A percentile compares a stretch with the other conserved stretches of the same genome.
Evolutionary conservation across 2,329 filamentous ascomycete species (phyloP).

Genomic region (Aspergillus thermomutatus): DNA sequence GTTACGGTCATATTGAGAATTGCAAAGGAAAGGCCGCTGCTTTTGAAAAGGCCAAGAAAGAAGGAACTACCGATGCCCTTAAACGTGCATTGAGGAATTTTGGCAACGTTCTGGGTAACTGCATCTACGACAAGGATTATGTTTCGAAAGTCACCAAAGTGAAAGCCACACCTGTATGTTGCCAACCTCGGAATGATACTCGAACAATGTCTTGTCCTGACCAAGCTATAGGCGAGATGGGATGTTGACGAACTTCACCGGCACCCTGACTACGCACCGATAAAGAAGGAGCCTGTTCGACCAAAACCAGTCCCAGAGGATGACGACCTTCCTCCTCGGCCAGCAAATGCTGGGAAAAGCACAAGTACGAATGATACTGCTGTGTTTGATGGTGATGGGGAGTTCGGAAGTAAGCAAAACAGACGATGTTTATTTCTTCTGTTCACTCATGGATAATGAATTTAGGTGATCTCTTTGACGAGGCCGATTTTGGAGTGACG

Average conservation of each 20-base stretch:
- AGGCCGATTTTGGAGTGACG: constrained; percentile 69
- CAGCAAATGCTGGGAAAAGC: constrained; percentile 22
- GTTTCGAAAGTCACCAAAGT: constrained; percentile 85
- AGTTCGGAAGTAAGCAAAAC: constrained; percentile 40
- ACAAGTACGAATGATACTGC: constrained; percentile 26
- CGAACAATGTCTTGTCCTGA: constrained; percentile 9
- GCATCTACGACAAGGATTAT: constrained; percentile 96
- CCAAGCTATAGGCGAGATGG: constrained; percentile 57
- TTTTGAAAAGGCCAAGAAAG: constrained; percentile 98
- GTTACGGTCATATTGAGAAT: constrained; percentile 95
- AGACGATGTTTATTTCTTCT: neutral
- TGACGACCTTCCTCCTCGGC: constrained; percentile 43
- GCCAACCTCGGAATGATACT: neutral
- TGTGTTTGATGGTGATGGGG: constrained; percentile 38
- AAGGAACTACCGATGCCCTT: constrained; percentile 89
- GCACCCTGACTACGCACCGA: constrained; percentile 66
- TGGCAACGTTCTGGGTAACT: constrained; percentile 96
- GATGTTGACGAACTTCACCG: constrained; percentile 76
- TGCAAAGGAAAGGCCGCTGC: constrained; percentile 91
- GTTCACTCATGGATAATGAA: constrained; percentile 14
- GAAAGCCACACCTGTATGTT: constrained; percentile 64
- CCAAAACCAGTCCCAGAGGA: constrained; percentile 42
- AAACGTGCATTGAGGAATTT: constrained; percentile 89
- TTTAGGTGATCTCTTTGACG: constrained; percentile 63
- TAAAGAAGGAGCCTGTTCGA: constrained; percentile 53